phyloP scores from a whole-genome alignment of 2,329 filamentous ascomycete species.

The Cryphonectria radicalis region DNA sequence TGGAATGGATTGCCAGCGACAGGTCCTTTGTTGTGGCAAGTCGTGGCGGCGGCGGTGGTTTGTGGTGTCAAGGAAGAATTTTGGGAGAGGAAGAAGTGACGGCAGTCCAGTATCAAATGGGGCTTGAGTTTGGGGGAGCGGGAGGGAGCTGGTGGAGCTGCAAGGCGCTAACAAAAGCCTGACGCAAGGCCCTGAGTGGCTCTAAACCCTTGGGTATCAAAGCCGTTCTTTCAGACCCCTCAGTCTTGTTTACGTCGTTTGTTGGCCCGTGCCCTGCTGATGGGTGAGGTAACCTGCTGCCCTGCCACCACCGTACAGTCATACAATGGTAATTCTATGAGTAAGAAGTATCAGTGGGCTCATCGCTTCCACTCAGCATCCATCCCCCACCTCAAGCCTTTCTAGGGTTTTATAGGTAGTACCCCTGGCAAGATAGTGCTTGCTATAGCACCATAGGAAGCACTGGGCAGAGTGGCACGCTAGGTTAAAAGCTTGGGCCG shows the following conservation, averaged over 20 bases:
- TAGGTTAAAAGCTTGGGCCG: neutral
- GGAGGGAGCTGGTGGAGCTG: constrained; percentile 18
- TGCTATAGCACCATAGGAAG: neutral
- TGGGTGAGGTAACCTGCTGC: neutral
- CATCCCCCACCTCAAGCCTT: neutral
- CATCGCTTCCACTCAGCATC: neutral
- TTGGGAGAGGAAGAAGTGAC: constrained; percentile 27
- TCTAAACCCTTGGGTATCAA: constrained; percentile 3
- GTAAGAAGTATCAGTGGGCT: neutral
- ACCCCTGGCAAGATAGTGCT: neutral
- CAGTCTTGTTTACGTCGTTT: neutral
- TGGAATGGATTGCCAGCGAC: constrained; percentile 15
- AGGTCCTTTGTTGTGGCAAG: constrained; percentile 17
- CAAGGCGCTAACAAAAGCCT: constrained; percentile 14
- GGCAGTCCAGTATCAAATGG: constrained; percentile 16
- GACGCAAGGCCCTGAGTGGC: constrained; percentile 11
- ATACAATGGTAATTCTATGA: neutral
- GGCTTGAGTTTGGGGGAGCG: constrained; percentile 23
- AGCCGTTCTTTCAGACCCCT: neutral
- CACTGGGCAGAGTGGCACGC: neutral
- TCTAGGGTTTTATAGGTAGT: neutral
- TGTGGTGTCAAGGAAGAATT: constrained; percentile 29
- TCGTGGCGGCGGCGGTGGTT: neutral
- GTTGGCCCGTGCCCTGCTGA: neutral
- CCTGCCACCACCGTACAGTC: neutral